A percentile compares a stretch with the other conserved stretches of the same genome.
These are phyloP conservation scores for Fusarium aywerte DNA, from an alignment of 2,329 filamentous ascomycete species.

Conservation along the genomic window DNA sequence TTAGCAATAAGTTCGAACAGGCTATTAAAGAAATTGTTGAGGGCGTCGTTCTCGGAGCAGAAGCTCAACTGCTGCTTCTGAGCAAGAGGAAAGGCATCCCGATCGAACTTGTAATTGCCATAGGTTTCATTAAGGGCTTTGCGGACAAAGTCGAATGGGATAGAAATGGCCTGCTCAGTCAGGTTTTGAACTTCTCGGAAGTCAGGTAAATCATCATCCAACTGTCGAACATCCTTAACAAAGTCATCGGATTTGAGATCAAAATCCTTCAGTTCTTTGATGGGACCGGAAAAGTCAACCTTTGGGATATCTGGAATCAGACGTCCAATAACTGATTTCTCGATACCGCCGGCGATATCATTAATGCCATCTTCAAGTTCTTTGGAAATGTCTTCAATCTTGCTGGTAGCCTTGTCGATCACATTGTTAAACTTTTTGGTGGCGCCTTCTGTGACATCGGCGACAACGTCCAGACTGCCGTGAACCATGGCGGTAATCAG, in stretches of 20 bases:
- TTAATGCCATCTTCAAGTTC: conserved; percentile 62
- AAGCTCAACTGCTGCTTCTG: conserved; percentile 85
- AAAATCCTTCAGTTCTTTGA: conserved; percentile 76
- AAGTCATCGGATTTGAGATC: conserved; percentile 74
- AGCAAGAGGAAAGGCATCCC: conserved; percentile 82
- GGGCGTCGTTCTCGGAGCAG: conserved; percentile 84
- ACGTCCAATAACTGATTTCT: conserved; percentile 62
- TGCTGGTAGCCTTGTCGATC: conserved; percentile 65
- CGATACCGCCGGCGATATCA: conserved; percentile 57
- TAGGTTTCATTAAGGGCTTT: conserved; percentile 76
- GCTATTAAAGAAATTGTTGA: conserved; percentile 84
- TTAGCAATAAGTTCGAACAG: conserved; percentile 73
- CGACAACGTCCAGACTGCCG: conserved; percentile 77
- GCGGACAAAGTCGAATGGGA: conserved; percentile 86
- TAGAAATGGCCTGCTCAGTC: conserved; percentile 76
- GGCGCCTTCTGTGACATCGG: conserved; percentile 63
- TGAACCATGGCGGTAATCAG: conserved; percentile 85
- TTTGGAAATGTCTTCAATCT: conserved; percentile 67
- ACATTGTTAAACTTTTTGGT: conserved; percentile 62
- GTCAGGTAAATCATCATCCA: conserved; percentile 83
- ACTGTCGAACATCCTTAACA: conserved; percentile 72
- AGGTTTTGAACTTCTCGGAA: conserved; percentile 87
- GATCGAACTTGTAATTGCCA: conserved; percentile 80
- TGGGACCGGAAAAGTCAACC: conserved; percentile 72
- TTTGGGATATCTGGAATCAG: conserved; percentile 57